phyloP scores from a whole-genome alignment of 2,329 filamentous ascomycete genomes.

The Cordyceps fumosorosea region DNA sequence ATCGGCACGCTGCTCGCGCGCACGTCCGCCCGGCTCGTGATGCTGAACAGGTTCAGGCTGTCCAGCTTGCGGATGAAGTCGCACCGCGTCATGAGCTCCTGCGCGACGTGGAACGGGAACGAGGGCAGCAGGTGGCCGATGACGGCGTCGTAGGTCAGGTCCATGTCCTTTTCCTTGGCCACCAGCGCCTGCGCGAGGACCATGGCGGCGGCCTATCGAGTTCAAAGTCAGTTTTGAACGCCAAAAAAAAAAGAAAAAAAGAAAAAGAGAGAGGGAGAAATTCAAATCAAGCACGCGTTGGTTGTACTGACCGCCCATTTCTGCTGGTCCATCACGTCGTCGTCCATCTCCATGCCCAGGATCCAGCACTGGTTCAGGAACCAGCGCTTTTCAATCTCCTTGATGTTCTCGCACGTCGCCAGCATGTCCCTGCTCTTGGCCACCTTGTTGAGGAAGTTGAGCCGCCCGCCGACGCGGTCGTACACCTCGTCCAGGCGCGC shows the following conservation, averaged over 20 bases:
- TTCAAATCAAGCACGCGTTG: too few relatives aligned
- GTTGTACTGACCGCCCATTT: conserved; percentile 74
- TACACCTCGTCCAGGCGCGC: conserved; percentile 71
- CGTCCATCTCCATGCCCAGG: conserved; percentile 71
- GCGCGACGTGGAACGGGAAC: conserved; percentile 73
- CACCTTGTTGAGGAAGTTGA: conserved; percentile 83
- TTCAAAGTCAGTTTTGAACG: not conserved
- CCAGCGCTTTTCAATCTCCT: conserved; percentile 66
- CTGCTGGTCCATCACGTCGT: conserved; percentile 97
- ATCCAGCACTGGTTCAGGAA: conserved; percentile 73
- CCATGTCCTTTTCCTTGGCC: conserved; percentile 64
- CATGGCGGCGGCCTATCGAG: conserved; percentile 73
- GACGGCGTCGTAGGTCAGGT: conserved; percentile 59
- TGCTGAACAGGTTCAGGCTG: conserved; percentile 90
- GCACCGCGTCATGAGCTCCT: conserved; percentile 89
- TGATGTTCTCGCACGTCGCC: conserved; percentile 66
- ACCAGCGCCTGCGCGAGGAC: conserved; percentile 86
- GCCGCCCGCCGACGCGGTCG: conserved; percentile 74
- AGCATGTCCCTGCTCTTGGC: conserved; percentile 83
- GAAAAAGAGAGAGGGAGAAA: too few relatives aligned
- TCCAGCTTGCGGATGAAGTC: conserved; percentile 94
- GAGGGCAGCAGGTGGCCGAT: conserved; percentile 71
- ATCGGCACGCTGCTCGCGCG: conserved; percentile 93
- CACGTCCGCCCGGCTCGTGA: conserved; percentile 79
- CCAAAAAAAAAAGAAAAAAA: too few relatives aligned